Conservation (phyloP, 148 eudicot species). For the Chenopodium album region DNA sequence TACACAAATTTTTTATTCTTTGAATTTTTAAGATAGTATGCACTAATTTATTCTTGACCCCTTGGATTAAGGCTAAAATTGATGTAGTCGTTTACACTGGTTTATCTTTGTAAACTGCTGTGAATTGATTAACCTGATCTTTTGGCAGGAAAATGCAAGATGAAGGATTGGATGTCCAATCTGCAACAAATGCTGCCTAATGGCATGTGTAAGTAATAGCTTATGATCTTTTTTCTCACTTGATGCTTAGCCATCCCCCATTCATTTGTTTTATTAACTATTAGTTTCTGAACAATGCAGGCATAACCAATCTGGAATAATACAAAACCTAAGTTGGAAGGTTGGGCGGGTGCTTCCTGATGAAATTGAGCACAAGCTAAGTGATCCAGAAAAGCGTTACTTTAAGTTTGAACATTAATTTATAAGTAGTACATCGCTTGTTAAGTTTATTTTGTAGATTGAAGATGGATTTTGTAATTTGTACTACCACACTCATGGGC, state of each 20-base stretch:
- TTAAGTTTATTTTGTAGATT: too few relatives aligned
- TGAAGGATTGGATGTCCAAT: slow-evolving; percentile 57
- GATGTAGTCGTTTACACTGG: too few relatives aligned
- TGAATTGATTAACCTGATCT: slow-evolving; percentile 5
- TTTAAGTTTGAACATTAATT: slow-evolving; percentile 29
- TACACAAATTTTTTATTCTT: too few relatives aligned
- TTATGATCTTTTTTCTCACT: neutral
- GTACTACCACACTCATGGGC: too few relatives aligned
- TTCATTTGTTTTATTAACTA: slow-evolving; percentile 1
- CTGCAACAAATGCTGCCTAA: slow-evolving; percentile 95
- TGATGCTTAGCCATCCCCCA: neutral
- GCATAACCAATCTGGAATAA: slow-evolving; percentile 70
- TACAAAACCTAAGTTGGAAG: slow-evolving; percentile 74
- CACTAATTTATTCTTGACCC: neutral
- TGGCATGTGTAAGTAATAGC: slow-evolving; percentile 67
- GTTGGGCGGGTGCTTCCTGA: slow-evolving; percentile 72
- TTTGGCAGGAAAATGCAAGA: slow-evolving; percentile 77
- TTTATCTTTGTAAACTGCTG: neutral
- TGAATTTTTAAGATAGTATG: too few relatives aligned
- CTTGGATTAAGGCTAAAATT: too few relatives aligned
- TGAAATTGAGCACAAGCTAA: slow-evolving; percentile 73
- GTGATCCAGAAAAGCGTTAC: slow-evolving; percentile 73
- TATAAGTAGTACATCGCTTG: too few relatives aligned
- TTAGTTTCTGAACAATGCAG: slow-evolving; percentile 33
- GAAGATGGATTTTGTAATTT: too few relatives aligned